A percentile compares a stretch with the other conserved stretches of the same genome.
These are phyloP conservation scores for Vicia villosa DNA, from an alignment of 306 rosid species.

Conservation along the genomic window DNA sequence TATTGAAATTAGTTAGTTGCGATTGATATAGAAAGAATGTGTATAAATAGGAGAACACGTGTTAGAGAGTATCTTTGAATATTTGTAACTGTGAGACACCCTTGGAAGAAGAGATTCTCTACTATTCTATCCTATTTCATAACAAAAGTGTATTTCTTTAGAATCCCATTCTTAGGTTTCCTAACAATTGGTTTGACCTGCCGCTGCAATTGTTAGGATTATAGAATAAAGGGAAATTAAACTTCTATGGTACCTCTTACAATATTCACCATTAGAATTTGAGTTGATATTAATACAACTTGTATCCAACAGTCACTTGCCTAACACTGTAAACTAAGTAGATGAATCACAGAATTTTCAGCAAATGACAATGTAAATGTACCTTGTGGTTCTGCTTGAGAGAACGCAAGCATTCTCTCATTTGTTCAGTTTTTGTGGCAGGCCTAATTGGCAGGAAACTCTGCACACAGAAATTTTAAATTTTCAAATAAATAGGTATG, in stretches of 20 bases:
- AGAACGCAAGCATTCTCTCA: constrained; percentile 92
- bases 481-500: constrained; percentile 33
- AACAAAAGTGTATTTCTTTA: no score
- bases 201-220: no score
- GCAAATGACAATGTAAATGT: constrained; percentile 26
- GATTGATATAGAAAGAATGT: no score
- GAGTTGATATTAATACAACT: background rate
- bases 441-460: constrained; percentile 76
- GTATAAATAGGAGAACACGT: no score
- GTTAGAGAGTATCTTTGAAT: no score
- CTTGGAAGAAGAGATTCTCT: no score
- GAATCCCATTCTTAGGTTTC: no score
- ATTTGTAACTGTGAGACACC: no score
- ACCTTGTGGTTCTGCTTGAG: constrained; percentile 96
- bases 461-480: constrained; percentile 49
- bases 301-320: constrained; percentile 8
- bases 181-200: no score
- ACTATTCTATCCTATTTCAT: no score
- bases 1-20: no score
- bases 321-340: constrained; percentile 16
- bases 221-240: no score
- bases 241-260: constrained; percentile 9
- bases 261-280: constrained; percentile 17
- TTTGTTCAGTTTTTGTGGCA: constrained; percentile 85
- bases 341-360: constrained; percentile 1